These are phyloP conservation scores for Trichoderma koningii DNA, from an alignment of 2,329 filamentous ascomycete species.

Conservation along the genomic window DNA sequence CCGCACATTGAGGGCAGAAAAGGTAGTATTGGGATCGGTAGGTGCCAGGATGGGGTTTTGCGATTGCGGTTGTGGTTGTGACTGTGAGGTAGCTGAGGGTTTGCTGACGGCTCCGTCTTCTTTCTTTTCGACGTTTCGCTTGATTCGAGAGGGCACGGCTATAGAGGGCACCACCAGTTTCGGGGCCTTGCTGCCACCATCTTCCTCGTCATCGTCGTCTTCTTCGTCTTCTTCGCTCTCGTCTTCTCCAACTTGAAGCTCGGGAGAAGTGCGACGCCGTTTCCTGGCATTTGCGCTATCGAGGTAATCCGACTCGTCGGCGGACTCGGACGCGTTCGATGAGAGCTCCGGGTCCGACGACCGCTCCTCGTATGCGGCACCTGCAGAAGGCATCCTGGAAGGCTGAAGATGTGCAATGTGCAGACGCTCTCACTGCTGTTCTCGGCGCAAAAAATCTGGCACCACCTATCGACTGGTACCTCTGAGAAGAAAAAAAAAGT, in stretches of 20 bases:
- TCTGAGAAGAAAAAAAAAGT: conserved; percentile 16
- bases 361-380: conserved; percentile 2
- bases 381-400: conserved; percentile 22
- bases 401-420: neutral
- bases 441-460: neutral
- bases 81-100: conserved; percentile 1
- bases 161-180: conserved; percentile 46
- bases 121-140: conserved; percentile 39
- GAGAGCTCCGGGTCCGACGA: conserved; percentile 21
- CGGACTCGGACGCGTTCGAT: conserved; percentile 28
- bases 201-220: conserved; percentile 32
- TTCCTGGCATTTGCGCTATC: conserved; percentile 50
- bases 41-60: conserved; percentile 51
- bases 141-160: conserved; percentile 57
- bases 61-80: conserved; percentile 32
- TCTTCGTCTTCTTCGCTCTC: conserved; percentile 31
- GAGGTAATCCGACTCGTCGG: conserved; percentile 53
- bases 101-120: conserved; percentile 27
- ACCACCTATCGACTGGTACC: neutral
- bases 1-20: conserved; percentile 70
- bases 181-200: conserved; percentile 31
- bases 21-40: conserved; percentile 62
- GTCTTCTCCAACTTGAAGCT: conserved; percentile 28
- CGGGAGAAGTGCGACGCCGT: conserved; percentile 45
- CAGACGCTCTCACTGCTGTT: conserved; percentile 8